Percentiles rank a stretch among this genome's conserved stretches.
These are phyloP conservation scores for Inga laurina DNA, from an alignment of 306 rosid species.

Conservation along the genomic window DNA sequence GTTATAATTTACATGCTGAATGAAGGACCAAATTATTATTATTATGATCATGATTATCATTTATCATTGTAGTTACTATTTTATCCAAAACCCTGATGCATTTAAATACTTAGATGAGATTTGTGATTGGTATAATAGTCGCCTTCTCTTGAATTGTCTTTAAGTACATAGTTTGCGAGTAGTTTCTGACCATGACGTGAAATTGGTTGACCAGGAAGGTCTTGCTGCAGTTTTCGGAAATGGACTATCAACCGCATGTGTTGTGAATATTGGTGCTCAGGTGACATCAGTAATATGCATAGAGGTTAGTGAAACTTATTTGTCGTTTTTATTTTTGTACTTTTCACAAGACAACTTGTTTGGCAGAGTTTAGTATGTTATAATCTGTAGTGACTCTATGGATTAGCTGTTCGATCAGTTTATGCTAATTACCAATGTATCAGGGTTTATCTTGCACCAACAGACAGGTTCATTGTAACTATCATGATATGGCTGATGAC, in stretches of 20 bases:
- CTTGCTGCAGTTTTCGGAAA: slow-evolving; percentile 95
- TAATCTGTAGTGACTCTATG: slow-evolving; percentile 5
- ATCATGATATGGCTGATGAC: background rate
- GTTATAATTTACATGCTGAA: slow-evolving; percentile 18
- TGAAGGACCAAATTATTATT: background rate
- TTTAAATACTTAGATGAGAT: background rate
- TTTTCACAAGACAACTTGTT: slow-evolving; percentile 11
- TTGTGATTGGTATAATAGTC: background rate
- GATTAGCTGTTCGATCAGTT: background rate
- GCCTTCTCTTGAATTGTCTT: background rate
- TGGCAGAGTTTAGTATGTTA: background rate
- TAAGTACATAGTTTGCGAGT: slow-evolving; percentile 19
- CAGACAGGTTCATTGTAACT: background rate
- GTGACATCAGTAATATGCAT: slow-evolving; percentile 88
- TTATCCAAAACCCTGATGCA: background rate
- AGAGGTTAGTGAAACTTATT: slow-evolving; percentile 61
- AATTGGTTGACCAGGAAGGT: slow-evolving; percentile 78
- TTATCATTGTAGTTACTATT: background rate
- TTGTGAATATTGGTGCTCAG: slow-evolving; percentile 91
- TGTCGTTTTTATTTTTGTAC: slow-evolving; percentile 1
- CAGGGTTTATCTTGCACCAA: background rate
- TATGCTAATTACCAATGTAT: slow-evolving; percentile 3
- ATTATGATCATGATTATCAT: background rate
- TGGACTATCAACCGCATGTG: slow-evolving; percentile 94
- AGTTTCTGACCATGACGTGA: slow-evolving; percentile 33